These are phyloP conservation scores for Oenanthe sinensis DNA, from an alignment of 129 eudicot genomes.

Conservation along the genomic window DNA sequence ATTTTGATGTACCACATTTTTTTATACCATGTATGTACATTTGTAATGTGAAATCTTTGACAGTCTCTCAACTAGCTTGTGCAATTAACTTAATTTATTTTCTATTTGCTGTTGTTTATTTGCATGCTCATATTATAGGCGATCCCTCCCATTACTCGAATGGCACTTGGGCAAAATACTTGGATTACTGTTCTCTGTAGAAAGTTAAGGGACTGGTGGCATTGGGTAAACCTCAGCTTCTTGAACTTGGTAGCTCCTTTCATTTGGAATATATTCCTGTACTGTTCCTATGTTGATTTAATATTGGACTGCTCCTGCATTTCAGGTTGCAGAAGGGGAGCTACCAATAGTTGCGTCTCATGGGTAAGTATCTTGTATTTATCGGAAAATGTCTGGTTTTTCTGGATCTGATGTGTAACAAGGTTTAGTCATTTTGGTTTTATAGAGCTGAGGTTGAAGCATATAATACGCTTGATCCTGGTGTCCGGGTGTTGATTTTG, in stretches of 20 bases:
- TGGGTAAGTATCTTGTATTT: conserved; percentile 52
- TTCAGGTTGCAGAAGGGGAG: conserved; percentile 97
- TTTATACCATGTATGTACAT: background rate
- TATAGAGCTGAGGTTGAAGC: conserved; percentile 79
- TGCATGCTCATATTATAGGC: conserved; percentile 33
- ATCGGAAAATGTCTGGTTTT: background rate
- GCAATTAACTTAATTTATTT: background rate
- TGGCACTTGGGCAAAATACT: conserved; percentile 86
- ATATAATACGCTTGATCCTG: conserved; percentile 75
- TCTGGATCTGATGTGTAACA: conserved; percentile 7
- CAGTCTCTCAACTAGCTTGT: background rate
- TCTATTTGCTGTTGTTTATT: conserved; percentile 1
- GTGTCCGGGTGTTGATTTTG: conserved; percentile 70
- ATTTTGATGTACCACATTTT: background rate
- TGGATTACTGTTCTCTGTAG: conserved; percentile 94
- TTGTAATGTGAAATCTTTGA: background rate
- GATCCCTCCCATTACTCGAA: conserved; percentile 90
- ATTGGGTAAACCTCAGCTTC: conserved; percentile 52
- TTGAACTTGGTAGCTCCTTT: background rate
- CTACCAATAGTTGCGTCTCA: conserved; percentile 91
- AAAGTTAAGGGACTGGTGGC: conserved; percentile 99
- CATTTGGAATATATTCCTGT: background rate
- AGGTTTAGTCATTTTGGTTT: conserved; percentile 15
- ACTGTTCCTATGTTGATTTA: background rate
- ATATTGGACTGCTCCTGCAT: conserved; percentile 14